Percentiles rank a stretch among this genome's conserved stretches.
These are phyloP conservation scores for Fraxinus dipetala DNA, from an alignment of 305 asterid species.

Conservation along the genomic window DNA sequence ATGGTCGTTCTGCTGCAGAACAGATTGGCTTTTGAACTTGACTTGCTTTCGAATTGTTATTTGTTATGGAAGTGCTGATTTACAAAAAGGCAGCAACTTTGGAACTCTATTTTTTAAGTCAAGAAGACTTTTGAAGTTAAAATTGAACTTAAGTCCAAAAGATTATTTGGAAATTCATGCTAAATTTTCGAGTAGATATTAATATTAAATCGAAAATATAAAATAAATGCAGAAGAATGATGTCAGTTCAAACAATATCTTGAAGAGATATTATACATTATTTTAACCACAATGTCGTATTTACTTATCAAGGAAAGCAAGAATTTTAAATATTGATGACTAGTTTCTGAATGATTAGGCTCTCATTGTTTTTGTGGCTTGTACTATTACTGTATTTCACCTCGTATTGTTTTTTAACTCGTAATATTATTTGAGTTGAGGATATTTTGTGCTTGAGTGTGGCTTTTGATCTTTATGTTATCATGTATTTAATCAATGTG, in stretches of 20 bases:
- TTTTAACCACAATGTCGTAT: not conserved
- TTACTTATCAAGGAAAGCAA: not conserved
- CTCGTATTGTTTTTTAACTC: not conserved
- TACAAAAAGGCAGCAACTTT: not conserved
- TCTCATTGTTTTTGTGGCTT: not conserved
- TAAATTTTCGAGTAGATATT: not conserved
- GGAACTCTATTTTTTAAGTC: not conserved
- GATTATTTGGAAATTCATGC: not conserved
- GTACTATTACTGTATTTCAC: not conserved
- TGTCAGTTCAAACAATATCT: not conserved
- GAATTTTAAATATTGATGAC: not conserved
- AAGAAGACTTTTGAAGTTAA: not conserved
- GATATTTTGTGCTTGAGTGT: not conserved
- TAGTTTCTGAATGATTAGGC: not conserved
- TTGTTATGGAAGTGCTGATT: not conserved
- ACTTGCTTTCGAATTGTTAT: not conserved
- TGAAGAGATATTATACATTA: not conserved
- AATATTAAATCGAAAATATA: not conserved
- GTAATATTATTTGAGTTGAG: not conserved
- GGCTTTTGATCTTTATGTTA: not conserved
- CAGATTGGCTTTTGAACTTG: not conserved
- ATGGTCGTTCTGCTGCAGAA: not conserved
- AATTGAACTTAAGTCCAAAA: not conserved
- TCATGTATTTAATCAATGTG: not conserved
- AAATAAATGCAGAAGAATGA: not conserved